Evolutionary conservation across 202 grass and related monocot genomes (phyloP), one percentile per base, ranked within the genome.

Genomic region (Zizania palustris): DNA sequence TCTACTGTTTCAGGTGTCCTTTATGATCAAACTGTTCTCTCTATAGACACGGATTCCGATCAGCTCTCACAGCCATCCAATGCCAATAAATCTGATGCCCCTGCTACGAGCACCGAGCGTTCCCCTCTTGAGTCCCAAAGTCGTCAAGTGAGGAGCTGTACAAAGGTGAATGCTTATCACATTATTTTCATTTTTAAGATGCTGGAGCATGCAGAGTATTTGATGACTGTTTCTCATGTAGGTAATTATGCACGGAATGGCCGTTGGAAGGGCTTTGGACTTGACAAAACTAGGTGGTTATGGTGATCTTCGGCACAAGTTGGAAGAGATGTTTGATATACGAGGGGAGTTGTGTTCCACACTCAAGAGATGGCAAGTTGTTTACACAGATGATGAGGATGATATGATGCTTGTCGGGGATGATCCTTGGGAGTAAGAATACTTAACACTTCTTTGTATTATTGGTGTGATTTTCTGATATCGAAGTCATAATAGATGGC

Each of bases 351-450:
- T 99, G 39, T 77, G 78, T 76, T 74, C 84, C 36, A 68, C 73
- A 18, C 68, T 80, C 7, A 99, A 90, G 61, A 86, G 79, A 80
- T 99, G 89, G 96, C 74, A 85, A 28, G 83, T 93, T 49, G 76
- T 99, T 60, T 95, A 88, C 65, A 83, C 87, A 0, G 96, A 98
- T 63, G 96, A 95, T 15, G 91, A 95, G 63, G 87, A 98, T 83
- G 96, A 98, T 74, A 90, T 95, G 77, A 98, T 98, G 96, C 72
- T 90, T 71, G 91, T 92, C 73, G 96, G 96, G 46, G 96, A 99
- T 22, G 91, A 99, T 82, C 96, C 91, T 63, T 99, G 96, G 96
- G 60, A 82, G 96, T 99, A 99, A 85, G 83, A 82, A 75, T 20
- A 48, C 22, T 86, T 56, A 44, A 35, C 49, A 15, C 51, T 45